These are phyloP conservation scores for Talaromyces wortmannii DNA, from an alignment of 495 filamentous ascomycete genomes.

Conservation along the genomic window DNA sequence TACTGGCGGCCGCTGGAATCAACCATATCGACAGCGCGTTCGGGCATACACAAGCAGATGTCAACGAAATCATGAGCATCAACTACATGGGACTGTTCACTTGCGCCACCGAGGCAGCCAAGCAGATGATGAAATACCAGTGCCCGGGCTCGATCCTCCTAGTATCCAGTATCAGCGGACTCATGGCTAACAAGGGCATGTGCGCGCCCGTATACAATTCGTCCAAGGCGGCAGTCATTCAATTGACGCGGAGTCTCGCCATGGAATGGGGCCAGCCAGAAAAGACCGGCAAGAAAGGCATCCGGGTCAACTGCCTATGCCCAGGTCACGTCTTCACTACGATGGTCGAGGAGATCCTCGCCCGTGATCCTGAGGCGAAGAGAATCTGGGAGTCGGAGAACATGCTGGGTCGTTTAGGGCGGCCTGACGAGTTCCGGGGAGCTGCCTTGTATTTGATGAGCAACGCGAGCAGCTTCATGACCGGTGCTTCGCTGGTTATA, in stretches of 20 bases:
- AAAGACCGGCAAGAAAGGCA: conserved; percentile 49
- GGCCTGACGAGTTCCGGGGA: conserved; percentile 51
- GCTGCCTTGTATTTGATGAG: conserved; percentile 47
- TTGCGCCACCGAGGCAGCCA: conserved; percentile 58
- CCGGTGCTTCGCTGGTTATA: conserved; percentile 43
- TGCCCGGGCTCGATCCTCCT: conserved; percentile 53
- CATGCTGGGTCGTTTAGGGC: conserved; percentile 50
- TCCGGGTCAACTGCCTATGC: conserved; percentile 50
- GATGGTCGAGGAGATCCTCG: conserved; percentile 52
- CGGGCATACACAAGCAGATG: conserved; percentile 50
- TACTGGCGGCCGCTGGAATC: conserved; percentile 64
- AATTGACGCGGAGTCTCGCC: conserved; percentile 52
- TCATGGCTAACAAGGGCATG: conserved; percentile 60
- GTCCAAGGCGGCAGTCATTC: conserved; percentile 55
- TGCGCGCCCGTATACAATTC: conserved; percentile 54
- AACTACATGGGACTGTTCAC: conserved; percentile 64
- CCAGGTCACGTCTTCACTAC: conserved; percentile 57
- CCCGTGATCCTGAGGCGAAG: conserved; percentile 42
- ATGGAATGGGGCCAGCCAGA: conserved; percentile 56
- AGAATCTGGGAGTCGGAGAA: conserved; percentile 50
- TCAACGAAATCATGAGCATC: conserved; percentile 44
- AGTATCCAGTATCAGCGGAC: conserved; percentile 70
- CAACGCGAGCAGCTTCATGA: conserved; percentile 56
- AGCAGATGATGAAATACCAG: conserved; percentile 47
- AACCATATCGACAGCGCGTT: conserved; percentile 58